A percentile compares a stretch with the other conserved stretches of the same genome.
These are phyloP conservation scores for Lenwebbia sp. DNA, from an alignment of 345 rosid genomes.

Conservation along the genomic window DNA sequence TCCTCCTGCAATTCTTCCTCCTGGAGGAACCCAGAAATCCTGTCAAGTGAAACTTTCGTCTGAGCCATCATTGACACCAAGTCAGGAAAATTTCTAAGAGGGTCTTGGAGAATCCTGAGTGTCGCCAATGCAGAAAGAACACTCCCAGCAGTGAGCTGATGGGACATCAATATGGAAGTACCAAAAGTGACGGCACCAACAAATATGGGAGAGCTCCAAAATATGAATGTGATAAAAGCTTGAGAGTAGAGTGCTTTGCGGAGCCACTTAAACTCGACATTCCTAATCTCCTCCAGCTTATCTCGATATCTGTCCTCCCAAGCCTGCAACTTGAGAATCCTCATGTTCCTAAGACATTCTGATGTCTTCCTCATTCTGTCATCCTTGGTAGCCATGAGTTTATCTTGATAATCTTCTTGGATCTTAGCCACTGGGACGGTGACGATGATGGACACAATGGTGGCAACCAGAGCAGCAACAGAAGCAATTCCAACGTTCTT, in stretches of 20 bases:
- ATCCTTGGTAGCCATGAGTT: conserved; percentile 92
- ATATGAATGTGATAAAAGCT: conserved; percentile 90
- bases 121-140: conserved; percentile 99
- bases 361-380: conserved; percentile 99
- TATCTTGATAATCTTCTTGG: conserved; percentile 96
- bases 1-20: conserved; percentile 96
- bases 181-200: conserved; percentile 92
- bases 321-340: conserved; percentile 95
- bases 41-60: conserved; percentile 97
- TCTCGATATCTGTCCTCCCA: conserved; percentile 93
- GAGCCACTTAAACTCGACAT: conserved; percentile 87
- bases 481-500: conserved; percentile 97
- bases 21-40: conserved; percentile 90
- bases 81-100: conserved; percentile 98
- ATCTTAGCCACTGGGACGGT: conserved; percentile 82
- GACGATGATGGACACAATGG: conserved; percentile 71
- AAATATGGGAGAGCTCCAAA: conserved; percentile 99
- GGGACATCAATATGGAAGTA: conserved; percentile 80
- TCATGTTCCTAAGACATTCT: conserved; percentile 95
- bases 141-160: conserved; percentile 89
- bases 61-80: conserved; percentile 99
- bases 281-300: conserved; percentile 83
- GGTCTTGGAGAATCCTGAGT: conserved; percentile 98
- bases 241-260: conserved; percentile 94
- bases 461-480: conserved; percentile 81